Base-by-base conservation (phyloP, 306 rosid genomes). In the Pachyrhizus erosus region DNA sequence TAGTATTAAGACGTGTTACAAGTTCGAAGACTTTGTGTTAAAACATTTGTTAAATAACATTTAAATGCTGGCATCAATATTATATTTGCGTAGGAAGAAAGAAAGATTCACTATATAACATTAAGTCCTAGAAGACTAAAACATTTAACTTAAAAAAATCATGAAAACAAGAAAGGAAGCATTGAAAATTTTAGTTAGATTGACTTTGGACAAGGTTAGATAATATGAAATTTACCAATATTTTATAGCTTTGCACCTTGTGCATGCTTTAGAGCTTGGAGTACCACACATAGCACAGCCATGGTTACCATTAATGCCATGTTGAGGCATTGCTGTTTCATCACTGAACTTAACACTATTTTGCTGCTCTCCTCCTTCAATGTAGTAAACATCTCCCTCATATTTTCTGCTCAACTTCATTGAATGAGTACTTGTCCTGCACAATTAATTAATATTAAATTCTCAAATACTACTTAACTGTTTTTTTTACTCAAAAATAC, bases 211-310 rank as follows among this genome's bases (percentile, higher is more conserved):
- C 5, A 73, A 66, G 8, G 10, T n/a, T 67, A 52, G 5, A 0
- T 14, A 73, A 46, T 11, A 24, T 0, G 24, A 57, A 15, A 60
- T 39, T 77, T 60, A 77, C 86, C 86, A 83, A 15, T 77, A 83
- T 83, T 77, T 83, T 29, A 70, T 71, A 61, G 60, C 29, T 77
- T 77, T 83, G 55, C 86, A 83, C 40, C 83, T 83, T 70, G 86
- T 77, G 49, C 86, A 83, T 70, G 33, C 73, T 60, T 83, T 70
- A 10, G 86, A 60, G 61, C 68, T 58, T 48, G 83, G 79, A 77
- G 37, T 77, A 5, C 86, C 86, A 70, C 86, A 83, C 52, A 77
- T 83, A 23, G 79, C 83, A 64, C 86, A 83, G 0, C 75, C 20
- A 48, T 62, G 33, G 12, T 51, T 3, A 7, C 23, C 21, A 48